phyloP scores from a whole-genome alignment of 2,329 filamentous ascomycete species.

The Cercospora sp. region DNA sequence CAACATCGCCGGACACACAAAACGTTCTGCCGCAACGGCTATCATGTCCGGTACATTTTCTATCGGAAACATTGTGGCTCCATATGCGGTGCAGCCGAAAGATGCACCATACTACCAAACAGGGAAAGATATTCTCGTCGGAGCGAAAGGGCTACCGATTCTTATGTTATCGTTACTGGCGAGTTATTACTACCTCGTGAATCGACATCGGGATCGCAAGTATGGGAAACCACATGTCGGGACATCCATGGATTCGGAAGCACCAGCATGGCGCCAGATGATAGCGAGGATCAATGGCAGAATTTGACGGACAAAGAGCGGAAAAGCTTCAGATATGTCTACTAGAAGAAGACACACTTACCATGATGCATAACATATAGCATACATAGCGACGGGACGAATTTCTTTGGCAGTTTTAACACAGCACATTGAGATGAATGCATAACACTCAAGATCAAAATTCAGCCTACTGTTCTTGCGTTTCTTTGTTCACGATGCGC shows the following conservation, averaged over 20 bases:
- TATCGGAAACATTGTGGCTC: constrained; percentile 46
- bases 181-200: constrained; percentile 36
- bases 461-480: too few relatives aligned
- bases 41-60: constrained; percentile 42
- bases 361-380: too few relatives aligned
- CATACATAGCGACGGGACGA: background rate
- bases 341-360: background rate
- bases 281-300: constrained; percentile 13
- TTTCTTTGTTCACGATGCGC: too few relatives aligned
- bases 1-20: constrained; percentile 71
- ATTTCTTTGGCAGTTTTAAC: background rate
- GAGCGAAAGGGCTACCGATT: constrained; percentile 37
- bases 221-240: constrained; percentile 15
- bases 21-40: constrained; percentile 59
- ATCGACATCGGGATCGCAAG: constrained; percentile 19
- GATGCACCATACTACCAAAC: constrained; percentile 44
- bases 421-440: too few relatives aligned
- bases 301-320: constrained; percentile 23
- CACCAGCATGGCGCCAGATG: constrained; percentile 5
- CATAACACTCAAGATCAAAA: too few relatives aligned
- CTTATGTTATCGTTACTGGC: constrained; percentile 49
- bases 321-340: constrained; percentile 22
- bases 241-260: background rate
- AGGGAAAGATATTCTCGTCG: constrained; percentile 46
- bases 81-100: constrained; percentile 42